Percentiles rank a stretch among this genome's conserved stretches.
Evolutionary conservation across 1,284 basidiomycete genomes (phyloP).

Genomic region (Boletus albobrunnescens): DNA sequence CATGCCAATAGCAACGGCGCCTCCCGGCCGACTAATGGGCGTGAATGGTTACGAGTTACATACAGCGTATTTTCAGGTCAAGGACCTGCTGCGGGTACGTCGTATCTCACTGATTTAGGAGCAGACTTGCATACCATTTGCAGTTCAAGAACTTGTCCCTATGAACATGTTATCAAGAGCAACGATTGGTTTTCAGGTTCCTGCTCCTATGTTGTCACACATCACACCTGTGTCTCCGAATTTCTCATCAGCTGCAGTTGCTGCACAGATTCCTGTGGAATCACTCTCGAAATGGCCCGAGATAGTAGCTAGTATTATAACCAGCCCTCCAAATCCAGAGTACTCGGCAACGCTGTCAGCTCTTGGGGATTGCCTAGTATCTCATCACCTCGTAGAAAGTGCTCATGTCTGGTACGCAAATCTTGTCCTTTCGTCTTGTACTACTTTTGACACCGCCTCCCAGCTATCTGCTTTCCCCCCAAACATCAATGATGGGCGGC

Average conservation of each 20-base stretch:
- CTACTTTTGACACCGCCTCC: conserved; percentile 8
- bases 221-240: conserved; percentile 64
- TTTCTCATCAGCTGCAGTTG: conserved; percentile 44
- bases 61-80: conserved; percentile 88
- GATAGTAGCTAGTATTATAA: conserved; percentile 80
- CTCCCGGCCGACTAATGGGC: conserved; percentile 40
- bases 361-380: conserved; percentile 79
- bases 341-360: conserved; percentile 76
- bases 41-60: conserved; percentile 74
- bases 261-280: conserved; percentile 49
- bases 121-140: conserved; percentile 7
- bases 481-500: conserved; percentile 74
- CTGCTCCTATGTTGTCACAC: conserved; percentile 35
- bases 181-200: conserved; percentile 38
- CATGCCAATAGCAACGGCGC: conserved; percentile 15
- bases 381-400: conserved; percentile 76
- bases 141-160: conserved; percentile 77
- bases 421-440: conserved; percentile 1
- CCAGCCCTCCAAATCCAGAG: conserved; percentile 65
- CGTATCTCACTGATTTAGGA: conserved; percentile 19
- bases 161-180: conserved; percentile 48
- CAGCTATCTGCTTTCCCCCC: conserved; percentile 87
- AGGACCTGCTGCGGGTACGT: conserved; percentile 66
- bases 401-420: conserved; percentile 81
- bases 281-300: conserved; percentile 80